A percentile compares a stretch with the other conserved stretches of the same genome.
Conservation (phyloP, 176 grass and related monocot genomes). For the Echinochloa phyllopogon region DNA sequence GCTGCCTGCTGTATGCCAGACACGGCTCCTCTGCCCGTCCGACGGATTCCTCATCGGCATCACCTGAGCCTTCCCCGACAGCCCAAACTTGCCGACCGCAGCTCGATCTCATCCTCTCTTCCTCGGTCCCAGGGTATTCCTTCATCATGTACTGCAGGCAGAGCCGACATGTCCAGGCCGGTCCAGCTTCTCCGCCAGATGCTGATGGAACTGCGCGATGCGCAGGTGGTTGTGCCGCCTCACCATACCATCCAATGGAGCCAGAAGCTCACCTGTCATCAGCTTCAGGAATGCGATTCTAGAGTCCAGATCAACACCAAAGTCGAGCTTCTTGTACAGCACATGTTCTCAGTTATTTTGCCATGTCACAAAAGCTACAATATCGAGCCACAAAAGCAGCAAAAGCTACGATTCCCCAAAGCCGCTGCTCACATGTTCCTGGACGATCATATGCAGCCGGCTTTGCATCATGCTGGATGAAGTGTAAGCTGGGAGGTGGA, state of each 20-base stretch:
- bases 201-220: conserved; percentile 91
- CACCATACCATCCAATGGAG: conserved; percentile 88
- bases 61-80: conserved; percentile 94
- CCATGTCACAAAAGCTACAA: too few relatives aligned
- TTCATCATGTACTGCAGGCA: conserved; percentile 90
- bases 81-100: conserved; percentile 83
- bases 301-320: conserved; percentile 93
- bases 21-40: conserved; percentile 81
- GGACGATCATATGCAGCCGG: conserved; percentile 54
- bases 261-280: conserved; percentile 88
- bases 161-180: conserved; percentile 88
- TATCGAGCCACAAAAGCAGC: not conserved
- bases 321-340: conserved; percentile 87
- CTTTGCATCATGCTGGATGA: conserved; percentile 49
- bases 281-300: conserved; percentile 85
- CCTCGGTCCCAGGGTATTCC: conserved; percentile 92
- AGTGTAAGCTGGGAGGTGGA: conserved; percentile 56
- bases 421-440: conserved; percentile 63
- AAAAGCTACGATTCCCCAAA: conserved; percentile 43
- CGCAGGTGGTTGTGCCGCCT: conserved; percentile 96
- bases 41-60: conserved; percentile 97
- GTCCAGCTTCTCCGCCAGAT: conserved; percentile 87
- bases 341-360: too few relatives aligned
- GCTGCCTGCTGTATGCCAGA: conserved; percentile 88
- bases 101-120: conserved; percentile 92